Conservation (phyloP, 106 monocot genomes). For the Phalaenopsis equestris region DNA sequence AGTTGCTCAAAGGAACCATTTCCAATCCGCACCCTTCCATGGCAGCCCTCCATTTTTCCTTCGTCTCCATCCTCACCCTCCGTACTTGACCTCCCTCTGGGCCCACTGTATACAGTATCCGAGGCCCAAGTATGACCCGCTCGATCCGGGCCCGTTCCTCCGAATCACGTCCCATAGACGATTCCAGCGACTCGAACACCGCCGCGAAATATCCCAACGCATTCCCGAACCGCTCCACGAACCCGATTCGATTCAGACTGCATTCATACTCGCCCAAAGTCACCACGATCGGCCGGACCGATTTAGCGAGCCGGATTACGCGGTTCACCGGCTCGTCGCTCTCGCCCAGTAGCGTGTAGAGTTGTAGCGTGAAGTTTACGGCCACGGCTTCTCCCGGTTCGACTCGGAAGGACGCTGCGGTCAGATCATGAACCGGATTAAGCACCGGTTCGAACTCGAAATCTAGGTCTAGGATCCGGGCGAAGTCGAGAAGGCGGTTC, state of each 20-base stretch:
- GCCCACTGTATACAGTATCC: slow-evolving; percentile 41
- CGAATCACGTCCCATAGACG: slow-evolving; percentile 57
- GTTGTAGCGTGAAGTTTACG: slow-evolving; percentile 94
- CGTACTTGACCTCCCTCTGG: slow-evolving; percentile 22
- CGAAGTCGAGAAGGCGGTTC: slow-evolving; percentile 63
- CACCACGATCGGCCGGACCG: slow-evolving; percentile 60
- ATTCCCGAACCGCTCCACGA: slow-evolving; percentile 47
- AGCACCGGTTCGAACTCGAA: slow-evolving; percentile 81
- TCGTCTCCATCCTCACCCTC: slow-evolving; percentile 57
- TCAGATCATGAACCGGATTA: slow-evolving; percentile 44
- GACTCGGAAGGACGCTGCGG: slow-evolving; percentile 30
- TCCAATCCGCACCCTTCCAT: slow-evolving; percentile 66
- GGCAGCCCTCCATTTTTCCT: slow-evolving; percentile 48
- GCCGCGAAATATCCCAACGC: slow-evolving; percentile 63
- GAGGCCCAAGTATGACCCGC: slow-evolving; percentile 51
- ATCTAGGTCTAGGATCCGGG: slow-evolving; percentile 53
- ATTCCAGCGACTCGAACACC: slow-evolving; percentile 76
- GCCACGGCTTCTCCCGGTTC: slow-evolving; percentile 60
- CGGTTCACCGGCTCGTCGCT: slow-evolving; percentile 21
- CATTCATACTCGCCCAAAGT: slow-evolving; percentile 84
- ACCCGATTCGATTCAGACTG: slow-evolving; percentile 37
- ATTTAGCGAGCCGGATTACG: slow-evolving; percentile 46
- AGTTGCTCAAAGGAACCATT: slow-evolving; percentile 52
- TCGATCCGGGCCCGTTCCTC: slow-evolving; percentile 52
- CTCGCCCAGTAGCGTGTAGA: slow-evolving; percentile 53